phyloP scores from a whole-genome alignment of 2,329 filamentous ascomycete genomes.

The Nigrograna mackinnonii region DNA sequence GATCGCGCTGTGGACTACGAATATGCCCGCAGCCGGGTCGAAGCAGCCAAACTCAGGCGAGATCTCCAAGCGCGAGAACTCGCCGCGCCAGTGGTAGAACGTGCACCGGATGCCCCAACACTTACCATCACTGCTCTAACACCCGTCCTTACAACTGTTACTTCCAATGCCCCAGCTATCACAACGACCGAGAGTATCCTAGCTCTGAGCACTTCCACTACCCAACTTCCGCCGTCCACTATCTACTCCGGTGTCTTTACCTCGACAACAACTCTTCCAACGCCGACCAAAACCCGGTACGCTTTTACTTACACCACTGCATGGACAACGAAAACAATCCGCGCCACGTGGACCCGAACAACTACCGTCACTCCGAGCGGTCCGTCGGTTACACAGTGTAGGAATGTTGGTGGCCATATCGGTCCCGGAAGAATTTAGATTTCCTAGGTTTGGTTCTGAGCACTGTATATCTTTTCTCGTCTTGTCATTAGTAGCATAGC shows the following conservation, averaged over 20 bases:
- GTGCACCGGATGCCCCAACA: constrained; percentile 40
- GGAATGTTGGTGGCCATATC: constrained; percentile 35
- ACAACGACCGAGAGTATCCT: constrained; percentile 33
- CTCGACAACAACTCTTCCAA: constrained; percentile 37
- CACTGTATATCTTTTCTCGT: not conserved
- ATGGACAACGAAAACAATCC: constrained; percentile 35
- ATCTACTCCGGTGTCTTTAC: constrained; percentile 38
- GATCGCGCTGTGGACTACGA: constrained; percentile 35
- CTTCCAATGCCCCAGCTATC: constrained; percentile 25
- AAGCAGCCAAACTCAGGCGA: constrained; percentile 37
- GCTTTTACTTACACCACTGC: constrained; percentile 26
- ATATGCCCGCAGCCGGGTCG: constrained; percentile 37
- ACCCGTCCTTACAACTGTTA: constrained; percentile 34
- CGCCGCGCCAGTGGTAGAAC: constrained; percentile 25
- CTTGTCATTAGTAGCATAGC: too few species aligned
- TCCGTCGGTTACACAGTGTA: constrained; percentile 38
- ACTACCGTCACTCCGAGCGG: constrained; percentile 41
- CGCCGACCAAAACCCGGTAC: constrained; percentile 35
- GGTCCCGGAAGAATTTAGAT: constrained; percentile 9
- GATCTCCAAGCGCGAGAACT: constrained; percentile 20
- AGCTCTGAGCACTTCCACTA: constrained; percentile 23
- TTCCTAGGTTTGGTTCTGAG: not conserved
- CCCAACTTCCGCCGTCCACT: constrained; percentile 38
- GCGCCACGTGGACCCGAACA: constrained; percentile 34
- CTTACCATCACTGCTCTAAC: constrained; percentile 33